Percentiles rank a stretch among this genome's conserved stretches.
Conservation (phyloP, 192 early-diverging fungal genomes). For the Backusella parvicylindrica region DNA sequence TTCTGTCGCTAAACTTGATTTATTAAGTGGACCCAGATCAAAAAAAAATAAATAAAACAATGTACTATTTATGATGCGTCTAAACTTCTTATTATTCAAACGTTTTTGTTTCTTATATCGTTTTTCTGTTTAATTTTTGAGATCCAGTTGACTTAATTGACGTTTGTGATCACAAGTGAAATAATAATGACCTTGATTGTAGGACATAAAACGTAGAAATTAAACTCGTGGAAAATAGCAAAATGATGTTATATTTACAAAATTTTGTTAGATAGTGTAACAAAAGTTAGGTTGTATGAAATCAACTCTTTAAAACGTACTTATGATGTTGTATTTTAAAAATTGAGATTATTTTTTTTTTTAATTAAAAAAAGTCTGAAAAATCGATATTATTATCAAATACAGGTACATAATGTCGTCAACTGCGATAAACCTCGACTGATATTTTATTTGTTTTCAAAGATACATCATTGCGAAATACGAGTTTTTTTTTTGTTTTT, state of each 20-base stretch:
- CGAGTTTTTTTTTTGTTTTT: too few relatives aligned
- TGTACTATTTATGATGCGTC: neutral
- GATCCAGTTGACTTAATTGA: neutral
- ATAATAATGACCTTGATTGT: neutral
- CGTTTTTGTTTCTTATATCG: neutral
- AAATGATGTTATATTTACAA: neutral
- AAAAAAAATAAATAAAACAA: neutral
- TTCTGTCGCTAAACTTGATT: neutral
- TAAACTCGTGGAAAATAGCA: neutral
- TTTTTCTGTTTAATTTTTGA: neutral
- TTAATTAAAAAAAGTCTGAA: neutral
- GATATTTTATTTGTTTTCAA: neutral
- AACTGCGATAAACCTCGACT: too few relatives aligned
- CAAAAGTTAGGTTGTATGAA: neutral
- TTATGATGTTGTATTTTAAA: too few relatives aligned
- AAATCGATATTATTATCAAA: too few relatives aligned
- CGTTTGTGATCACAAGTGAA: neutral
- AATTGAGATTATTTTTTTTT: too few relatives aligned
- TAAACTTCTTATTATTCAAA: neutral
- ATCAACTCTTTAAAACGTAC: too few relatives aligned
- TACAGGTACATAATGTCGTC: too few relatives aligned
- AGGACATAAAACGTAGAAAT: neutral
- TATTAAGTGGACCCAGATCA: neutral
- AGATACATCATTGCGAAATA: neutral
- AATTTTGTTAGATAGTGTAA: neutral